Evolutionary conservation across 768 basidiomycete genomes (phyloP).

Genomic region (Chalciporus chontae): DNA sequence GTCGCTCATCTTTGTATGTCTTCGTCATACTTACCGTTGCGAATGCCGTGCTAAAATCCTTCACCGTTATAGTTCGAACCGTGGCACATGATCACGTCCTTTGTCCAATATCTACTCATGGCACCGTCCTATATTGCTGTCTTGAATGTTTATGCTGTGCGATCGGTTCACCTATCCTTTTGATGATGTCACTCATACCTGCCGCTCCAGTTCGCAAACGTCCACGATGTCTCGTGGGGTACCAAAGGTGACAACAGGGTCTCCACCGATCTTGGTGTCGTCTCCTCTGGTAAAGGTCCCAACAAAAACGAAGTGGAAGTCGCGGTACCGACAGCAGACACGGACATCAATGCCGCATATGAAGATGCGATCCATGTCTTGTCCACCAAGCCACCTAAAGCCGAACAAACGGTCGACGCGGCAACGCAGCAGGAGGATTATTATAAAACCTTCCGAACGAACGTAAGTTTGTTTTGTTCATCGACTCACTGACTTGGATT

Average conservation of each 20-base stretch:
- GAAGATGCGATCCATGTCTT: conserved; percentile 88
- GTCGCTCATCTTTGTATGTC: conserved; percentile 78
- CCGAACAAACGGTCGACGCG: conserved; percentile 56
- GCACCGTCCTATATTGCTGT: conserved; percentile 94
- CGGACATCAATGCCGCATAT: conserved; percentile 86
- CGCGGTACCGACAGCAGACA: conserved; percentile 78
- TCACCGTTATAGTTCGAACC: conserved; percentile 70
- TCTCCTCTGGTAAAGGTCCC: conserved; percentile 51
- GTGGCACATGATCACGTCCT: conserved; percentile 98
- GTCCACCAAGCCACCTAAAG: conserved; percentile 72
- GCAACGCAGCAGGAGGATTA: conserved; percentile 78
- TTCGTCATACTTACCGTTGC: background rate
- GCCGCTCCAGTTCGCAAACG: conserved; percentile 66
- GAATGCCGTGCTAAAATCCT: background rate
- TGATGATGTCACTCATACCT: background rate
- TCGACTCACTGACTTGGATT: background rate
- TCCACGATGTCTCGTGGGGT: conserved; percentile 93
- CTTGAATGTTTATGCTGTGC: conserved; percentile 83
- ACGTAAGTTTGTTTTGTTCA: conserved; percentile 38
- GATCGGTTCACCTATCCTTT: conserved; percentile 1
- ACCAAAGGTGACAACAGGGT: conserved; percentile 93
- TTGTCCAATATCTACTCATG: conserved; percentile 88
- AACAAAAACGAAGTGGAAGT: conserved; percentile 85
- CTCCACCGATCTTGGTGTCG: conserved; percentile 80
- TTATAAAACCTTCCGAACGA: conserved; percentile 87